Evolutionary conservation across 768 basidiomycete genomes (phyloP), one percentile per base, ranked within the genome.

Genomic region (Rhizopogon vulgaris): DNA sequence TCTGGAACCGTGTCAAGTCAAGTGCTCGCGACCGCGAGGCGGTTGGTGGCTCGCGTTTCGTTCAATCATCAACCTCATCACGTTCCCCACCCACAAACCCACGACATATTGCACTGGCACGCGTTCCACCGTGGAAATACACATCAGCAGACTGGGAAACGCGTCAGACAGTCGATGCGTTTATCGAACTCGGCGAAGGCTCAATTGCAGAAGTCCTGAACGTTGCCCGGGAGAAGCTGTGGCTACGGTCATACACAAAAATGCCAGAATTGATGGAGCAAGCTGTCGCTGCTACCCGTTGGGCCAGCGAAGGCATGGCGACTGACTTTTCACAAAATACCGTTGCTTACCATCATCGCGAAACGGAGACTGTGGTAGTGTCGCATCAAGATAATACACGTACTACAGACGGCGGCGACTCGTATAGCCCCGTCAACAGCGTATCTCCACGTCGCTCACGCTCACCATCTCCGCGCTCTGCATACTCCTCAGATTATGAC

Each of bases 181-280:
- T 86, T 67, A 66, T 89, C 37, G 87, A 89, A 52, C 71, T 85
- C 24, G 85, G 78, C 3, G 88, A 90, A 56, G 87, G 87, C 18
- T 77, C 73, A 6, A 77, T 90, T 53, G 58, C 62, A 40, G 82
- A 86, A 41, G 82, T 89, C 18, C 63, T 88, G 32, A 62, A 63
- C 28, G 65, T 85, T 27, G 83, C 84, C 14, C 73, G 79, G 55
- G 88, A 90, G 65, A 85, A 87, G 64, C 71, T 75, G 51, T 90
- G 88, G 88, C 63, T 90, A 43, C 71, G 80, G 36, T 74, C 69
- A 38, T 64, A 79, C 60, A 90, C 88, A 0, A 83, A 83, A 55
- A 73, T 88, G 54, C 71, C 73, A 1, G 83, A 85, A 52, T 74
- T 88, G 61, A 77, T 87, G 65, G 72, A 74, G 55, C 85, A 87